Base-by-base conservation (phyloP, 805 yeast genomes). In the Candida insectorum region DNA sequence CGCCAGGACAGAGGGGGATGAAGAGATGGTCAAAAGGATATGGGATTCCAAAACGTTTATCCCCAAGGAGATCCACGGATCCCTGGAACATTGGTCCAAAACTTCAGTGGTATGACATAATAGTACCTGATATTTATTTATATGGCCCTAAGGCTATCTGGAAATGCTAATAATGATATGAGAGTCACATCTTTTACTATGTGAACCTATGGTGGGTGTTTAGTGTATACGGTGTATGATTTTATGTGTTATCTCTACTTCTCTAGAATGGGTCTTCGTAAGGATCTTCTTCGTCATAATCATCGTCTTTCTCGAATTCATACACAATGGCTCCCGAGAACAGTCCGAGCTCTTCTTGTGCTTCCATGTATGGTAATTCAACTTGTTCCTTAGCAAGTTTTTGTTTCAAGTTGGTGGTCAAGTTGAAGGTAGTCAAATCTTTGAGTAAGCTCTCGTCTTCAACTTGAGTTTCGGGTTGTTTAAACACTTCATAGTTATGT, bases 211-310 rank as follows among this genome's bases (percentile, higher is more conserved):
- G n/a, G n/a, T n/a, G n/a, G n/a, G n/a, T n/a, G n/a, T n/a, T n/a
- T n/a, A n/a, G n/a, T n/a, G n/a, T n/a, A n/a, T n/a, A n/a, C n/a
- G n/a, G n/a, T n/a, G n/a, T n/a, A n/a, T n/a, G n/a, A n/a, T n/a
- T n/a, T n/a, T n/a, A n/a, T n/a, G n/a, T n/a, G n/a, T n/a, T n/a
- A n/a, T n/a, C n/a, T n/a, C n/a, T n/a, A n/a, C n/a, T n/a, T n/a
- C n/a, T n/a, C 57, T 58, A 88, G 51, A 87, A 88, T 5, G 97
- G 97, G 52, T 91, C 97, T 54, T 91, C 98, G 51, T 81, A 91
- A 0, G 97, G 97, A 58, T 91, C 98, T 48, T 93, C 97, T 56
- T 91, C 98, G 52, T 91, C 98, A 52, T 89, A 91, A 57, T 91
- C 98, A 55, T 91, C 98, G 56, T 91, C 97, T 52, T 89, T 86